A percentile compares a stretch with the other conserved stretches of the same genome.
phyloP scores from a whole-genome alignment of 768 basidiomycete genomes.

The Leccinum rimulosum region DNA sequence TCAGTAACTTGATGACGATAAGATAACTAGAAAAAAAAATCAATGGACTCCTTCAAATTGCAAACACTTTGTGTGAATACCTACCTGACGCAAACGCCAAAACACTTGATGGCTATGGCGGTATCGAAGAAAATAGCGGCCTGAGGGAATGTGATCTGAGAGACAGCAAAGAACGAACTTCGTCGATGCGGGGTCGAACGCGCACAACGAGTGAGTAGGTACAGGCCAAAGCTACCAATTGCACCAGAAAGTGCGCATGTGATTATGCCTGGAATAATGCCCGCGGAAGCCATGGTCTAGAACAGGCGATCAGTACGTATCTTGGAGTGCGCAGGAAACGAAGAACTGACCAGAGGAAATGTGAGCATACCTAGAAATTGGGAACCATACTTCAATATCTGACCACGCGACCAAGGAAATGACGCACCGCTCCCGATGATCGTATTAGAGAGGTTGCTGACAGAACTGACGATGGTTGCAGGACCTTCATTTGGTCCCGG shows the following conservation, averaged over 20 bases:
- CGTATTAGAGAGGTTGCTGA: constrained; percentile 84
- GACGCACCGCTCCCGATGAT: constrained; percentile 85
- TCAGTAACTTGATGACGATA: constrained; percentile 89
- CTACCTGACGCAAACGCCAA: constrained; percentile 91
- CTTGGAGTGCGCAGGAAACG: neutral
- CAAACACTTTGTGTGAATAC: constrained; percentile 14
- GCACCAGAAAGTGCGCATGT: constrained; percentile 81
- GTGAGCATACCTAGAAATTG: constrained; percentile 72
- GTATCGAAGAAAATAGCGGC: constrained; percentile 89
- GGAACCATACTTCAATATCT: neutral
- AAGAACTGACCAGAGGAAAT: constrained; percentile 65
- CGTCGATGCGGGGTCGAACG: constrained; percentile 68
- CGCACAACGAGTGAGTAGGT: constrained; percentile 84
- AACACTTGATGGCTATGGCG: constrained; percentile 95
- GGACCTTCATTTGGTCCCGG: constrained; percentile 52
- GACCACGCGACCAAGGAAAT: neutral
- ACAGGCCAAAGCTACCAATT: constrained; percentile 81
- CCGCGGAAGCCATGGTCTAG: constrained; percentile 87
- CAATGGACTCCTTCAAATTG: neutral
- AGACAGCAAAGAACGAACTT: constrained; percentile 80
- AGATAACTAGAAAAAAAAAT: constrained; percentile 54
- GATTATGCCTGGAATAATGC: constrained; percentile 84
- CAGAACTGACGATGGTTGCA: constrained; percentile 64
- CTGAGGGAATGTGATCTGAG: constrained; percentile 84
- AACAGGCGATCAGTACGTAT: neutral